Base-by-base conservation (phyloP, 2,329 filamentous ascomycete genomes). In the Thelonectria blattea region DNA sequence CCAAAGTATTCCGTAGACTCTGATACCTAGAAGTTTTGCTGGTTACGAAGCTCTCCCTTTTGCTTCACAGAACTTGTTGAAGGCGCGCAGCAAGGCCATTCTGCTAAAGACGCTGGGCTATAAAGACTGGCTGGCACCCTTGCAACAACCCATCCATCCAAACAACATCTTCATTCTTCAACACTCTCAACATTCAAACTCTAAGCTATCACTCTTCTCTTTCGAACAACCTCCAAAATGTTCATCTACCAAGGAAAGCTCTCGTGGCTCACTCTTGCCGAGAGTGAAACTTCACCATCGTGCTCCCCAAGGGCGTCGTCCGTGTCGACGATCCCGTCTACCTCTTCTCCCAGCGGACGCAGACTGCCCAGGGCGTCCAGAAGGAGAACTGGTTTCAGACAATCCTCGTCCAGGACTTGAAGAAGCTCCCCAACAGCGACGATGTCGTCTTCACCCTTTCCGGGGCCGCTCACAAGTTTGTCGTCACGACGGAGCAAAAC, bases 341-440 rank as follows among this genome's bases (percentile, higher is more conserved):
- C n/a, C 39, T 68, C 7, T 68, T 68, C 42, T 65, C 60, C 3
- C 59, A 68, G 22, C 68, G 66, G 64, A 68, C 66, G 0, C 46
- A 20, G 0, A 63, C 62, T 9, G 20, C 56, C 0, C 14, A 59
- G 15, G 63, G 61, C 7, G 47, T 22, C 37, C 52, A 65, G 60
- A 68, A 68, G 20, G 3, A 8, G 3, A 68, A 67, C 30, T 64
- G 57, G 45, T 68, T 68, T 48, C 24, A 55, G 9, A 68, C 52
- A 11, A 27, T 66, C 4, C 34, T 47, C 1, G 2, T 47, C 46
- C 1, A 57, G 67, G 41, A 61, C 48, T 2, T 18, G 22, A 3
- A 48, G 4, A 24, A 24, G 22, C 22, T 24, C 22, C 22, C 22
- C 22, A 24, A 24, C 22, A 24, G 22, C 1, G 45, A 41, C 0